These are phyloP conservation scores for Colletotrichum sp. DNA, from an alignment of 2,329 filamentous ascomycete species.

Conservation along the genomic window DNA sequence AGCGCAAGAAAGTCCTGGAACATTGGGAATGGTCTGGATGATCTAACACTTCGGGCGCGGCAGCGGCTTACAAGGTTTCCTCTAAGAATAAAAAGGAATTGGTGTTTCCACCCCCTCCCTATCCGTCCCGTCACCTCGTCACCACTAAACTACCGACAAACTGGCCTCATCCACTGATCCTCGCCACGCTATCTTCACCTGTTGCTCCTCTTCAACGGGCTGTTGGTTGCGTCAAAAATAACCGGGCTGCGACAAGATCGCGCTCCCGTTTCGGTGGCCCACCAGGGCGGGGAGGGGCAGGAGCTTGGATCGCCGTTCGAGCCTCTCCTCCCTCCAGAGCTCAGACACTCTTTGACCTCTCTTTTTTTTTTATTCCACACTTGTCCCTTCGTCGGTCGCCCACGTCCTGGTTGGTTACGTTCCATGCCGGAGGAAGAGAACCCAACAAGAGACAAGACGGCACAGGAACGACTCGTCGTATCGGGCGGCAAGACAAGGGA, in stretches of 20 bases:
- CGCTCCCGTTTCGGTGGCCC: background rate
- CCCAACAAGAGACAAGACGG: background rate
- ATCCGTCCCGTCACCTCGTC: background rate
- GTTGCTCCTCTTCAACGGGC: background rate
- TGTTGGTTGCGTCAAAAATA: background rate
- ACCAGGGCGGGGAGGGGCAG: background rate
- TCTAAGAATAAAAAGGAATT: background rate
- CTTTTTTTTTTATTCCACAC: background rate
- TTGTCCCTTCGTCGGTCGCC: background rate
- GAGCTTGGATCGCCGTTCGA: slow-evolving; percentile 6
- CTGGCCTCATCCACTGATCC: background rate
- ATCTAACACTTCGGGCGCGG: background rate
- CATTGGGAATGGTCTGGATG: background rate
- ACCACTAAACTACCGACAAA: background rate
- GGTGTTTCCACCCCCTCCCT: background rate
- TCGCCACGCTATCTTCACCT: background rate
- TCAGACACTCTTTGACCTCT: slow-evolving; percentile 18
- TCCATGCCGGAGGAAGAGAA: background rate
- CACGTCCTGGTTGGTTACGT: background rate
- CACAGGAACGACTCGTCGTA: slow-evolving; percentile 3
- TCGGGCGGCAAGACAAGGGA: background rate
- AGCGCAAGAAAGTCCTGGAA: background rate
- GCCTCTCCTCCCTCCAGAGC: slow-evolving; percentile 4
- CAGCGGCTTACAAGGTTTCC: background rate
- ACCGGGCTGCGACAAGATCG: background rate